These are phyloP conservation scores for Macrolepiota albuminosa DNA, from an alignment of 768 basidiomycete genomes.

Conservation along the genomic window DNA sequence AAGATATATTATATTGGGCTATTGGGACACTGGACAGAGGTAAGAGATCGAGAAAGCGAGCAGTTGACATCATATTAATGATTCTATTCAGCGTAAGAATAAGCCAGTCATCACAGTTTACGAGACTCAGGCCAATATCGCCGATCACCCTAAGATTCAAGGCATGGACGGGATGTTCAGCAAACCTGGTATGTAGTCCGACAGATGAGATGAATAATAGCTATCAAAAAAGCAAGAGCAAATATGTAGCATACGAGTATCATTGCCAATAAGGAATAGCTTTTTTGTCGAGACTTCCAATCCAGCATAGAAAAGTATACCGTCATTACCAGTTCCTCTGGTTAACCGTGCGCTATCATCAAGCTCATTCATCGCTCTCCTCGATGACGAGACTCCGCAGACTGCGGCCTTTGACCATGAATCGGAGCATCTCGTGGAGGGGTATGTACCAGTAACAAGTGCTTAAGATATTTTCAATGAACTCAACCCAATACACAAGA, in stretches of 20 bases:
- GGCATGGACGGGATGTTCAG: constrained; percentile 65
- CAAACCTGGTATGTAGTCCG: constrained; percentile 31
- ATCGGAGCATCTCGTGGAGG: constrained; percentile 48
- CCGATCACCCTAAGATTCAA: constrained; percentile 84
- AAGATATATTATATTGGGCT: constrained; percentile 84
- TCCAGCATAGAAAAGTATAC: constrained; percentile 17
- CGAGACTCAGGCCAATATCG: constrained; percentile 80
- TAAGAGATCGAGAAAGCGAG: constrained; percentile 22
- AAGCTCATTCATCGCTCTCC: constrained; percentile 21
- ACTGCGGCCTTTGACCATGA: constrained; percentile 21
- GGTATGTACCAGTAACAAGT: constrained; percentile 61
- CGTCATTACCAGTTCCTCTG: constrained; percentile 21
- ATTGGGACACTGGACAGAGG: constrained; percentile 77
- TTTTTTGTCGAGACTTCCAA: constrained; percentile 21
- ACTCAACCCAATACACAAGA: neutral
- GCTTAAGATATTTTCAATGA: constrained; percentile 27
- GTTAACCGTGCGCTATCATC: constrained; percentile 1
- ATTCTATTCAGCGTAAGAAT: constrained; percentile 53
- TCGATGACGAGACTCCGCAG: neutral
- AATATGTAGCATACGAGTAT: constrained; percentile 6
- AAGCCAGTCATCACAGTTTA: constrained; percentile 84
- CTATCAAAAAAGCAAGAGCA: neutral
- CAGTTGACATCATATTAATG: neutral
- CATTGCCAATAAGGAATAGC: neutral
- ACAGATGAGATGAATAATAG: constrained; percentile 4